Conservation (phyloP, 345 rosid species). For the Rhizophora apiculata region DNA sequence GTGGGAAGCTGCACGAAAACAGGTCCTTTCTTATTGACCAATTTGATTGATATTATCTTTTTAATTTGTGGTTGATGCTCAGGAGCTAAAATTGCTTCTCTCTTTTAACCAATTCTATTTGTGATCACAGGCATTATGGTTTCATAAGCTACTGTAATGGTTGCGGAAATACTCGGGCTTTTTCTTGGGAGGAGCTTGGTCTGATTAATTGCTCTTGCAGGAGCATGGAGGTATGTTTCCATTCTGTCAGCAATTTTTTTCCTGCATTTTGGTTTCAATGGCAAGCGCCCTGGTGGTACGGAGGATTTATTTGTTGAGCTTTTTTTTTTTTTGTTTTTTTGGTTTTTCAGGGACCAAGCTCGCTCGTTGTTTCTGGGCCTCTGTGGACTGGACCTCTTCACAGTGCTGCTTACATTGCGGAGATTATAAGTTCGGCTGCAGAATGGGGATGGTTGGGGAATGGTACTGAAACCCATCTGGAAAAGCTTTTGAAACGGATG, state of each 20-base stretch:
- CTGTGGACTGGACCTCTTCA: conserved; percentile 91
- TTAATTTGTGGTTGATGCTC: neutral
- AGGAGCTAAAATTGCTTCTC: neutral
- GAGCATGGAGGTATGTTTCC: conserved; percentile 31
- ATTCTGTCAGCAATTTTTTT: no score
- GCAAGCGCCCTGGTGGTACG: no score
- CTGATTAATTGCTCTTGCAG: conserved; percentile 56
- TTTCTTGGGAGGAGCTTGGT: conserved; percentile 72
- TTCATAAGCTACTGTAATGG: conserved; percentile 65
- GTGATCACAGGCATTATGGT: conserved; percentile 62
- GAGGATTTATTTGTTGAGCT: neutral
- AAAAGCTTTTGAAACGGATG: conserved; percentile 66
- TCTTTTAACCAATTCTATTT: neutral
- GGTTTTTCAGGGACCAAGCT: conserved; percentile 38
- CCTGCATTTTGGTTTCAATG: no score
- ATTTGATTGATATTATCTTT: neutral
- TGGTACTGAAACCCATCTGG: conserved; percentile 50
- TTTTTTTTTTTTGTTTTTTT: neutral
- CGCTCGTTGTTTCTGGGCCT: conserved; percentile 64
- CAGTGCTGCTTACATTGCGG: conserved; percentile 44
- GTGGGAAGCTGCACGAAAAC: conserved; percentile 55
- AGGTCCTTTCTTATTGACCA: conserved; percentile 34
- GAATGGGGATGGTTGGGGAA: conserved; percentile 73
- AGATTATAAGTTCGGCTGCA: conserved; percentile 64
- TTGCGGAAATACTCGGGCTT: conserved; percentile 62